A percentile compares a stretch with the other conserved stretches of the same genome.
Conservation (phyloP, 176 grass and related monocot genomes). For the Phoenix roebelenii region DNA sequence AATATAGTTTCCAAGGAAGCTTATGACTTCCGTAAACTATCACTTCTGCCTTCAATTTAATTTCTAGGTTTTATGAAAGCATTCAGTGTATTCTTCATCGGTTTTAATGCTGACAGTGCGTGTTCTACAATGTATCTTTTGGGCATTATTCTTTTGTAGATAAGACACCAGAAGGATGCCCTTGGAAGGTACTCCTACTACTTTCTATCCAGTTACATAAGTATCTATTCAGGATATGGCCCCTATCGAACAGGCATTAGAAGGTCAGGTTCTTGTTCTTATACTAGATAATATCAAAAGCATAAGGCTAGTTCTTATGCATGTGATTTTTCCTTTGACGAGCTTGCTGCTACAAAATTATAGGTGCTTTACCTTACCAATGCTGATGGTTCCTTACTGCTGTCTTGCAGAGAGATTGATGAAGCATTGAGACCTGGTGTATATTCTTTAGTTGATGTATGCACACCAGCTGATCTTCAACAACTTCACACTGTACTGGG, state of each 20-base stretch:
- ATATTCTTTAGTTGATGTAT: constrained; percentile 90
- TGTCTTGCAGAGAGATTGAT: constrained; percentile 62
- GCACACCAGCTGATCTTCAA: constrained; percentile 75
- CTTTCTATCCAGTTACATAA: constrained; percentile 85
- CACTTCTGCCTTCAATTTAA: too few relatives aligned
- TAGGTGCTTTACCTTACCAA: too few relatives aligned
- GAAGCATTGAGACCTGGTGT: constrained; percentile 82
- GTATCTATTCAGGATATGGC: constrained; percentile 72
- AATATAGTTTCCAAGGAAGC: too few relatives aligned
- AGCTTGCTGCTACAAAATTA: too few relatives aligned
- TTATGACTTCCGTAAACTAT: too few relatives aligned
- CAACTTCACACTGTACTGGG: constrained; percentile 86
- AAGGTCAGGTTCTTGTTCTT: constrained; percentile 36
- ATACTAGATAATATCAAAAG: too few relatives aligned
- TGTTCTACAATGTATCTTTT: constrained; percentile 2
- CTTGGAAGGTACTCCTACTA: constrained; percentile 52
- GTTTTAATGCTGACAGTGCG: not conserved
- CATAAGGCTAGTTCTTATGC: too few relatives aligned
- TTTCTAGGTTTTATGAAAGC: constrained; percentile 14
- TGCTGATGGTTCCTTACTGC: not conserved
- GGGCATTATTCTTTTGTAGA: constrained; percentile 40
- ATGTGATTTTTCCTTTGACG: too few relatives aligned
- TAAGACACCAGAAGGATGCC: constrained; percentile 87
- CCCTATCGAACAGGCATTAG: constrained; percentile 66
- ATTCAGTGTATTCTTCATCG: not conserved